Base-by-base conservation (phyloP, 2,329 filamentous ascomycete genomes). In the Lojkania enalia region DNA sequence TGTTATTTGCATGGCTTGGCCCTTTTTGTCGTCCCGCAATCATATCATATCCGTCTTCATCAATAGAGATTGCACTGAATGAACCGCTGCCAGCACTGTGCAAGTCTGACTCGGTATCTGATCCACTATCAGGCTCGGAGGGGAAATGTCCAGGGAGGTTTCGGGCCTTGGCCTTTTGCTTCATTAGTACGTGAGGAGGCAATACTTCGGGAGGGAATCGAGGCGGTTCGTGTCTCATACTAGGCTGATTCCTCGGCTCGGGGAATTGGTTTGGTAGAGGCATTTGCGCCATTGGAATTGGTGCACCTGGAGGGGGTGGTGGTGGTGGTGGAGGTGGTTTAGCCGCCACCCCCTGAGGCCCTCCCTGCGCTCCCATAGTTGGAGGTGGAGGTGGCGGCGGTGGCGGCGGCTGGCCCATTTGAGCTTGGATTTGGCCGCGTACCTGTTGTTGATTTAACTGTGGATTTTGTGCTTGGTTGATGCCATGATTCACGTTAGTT, bases 1-100 rank as follows among this genome's bases (percentile, higher is more conserved):
- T 20, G 19, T 39, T 40, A 41, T 32, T 36, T 44, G 31, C 38
- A 30, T 16, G 41, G 42, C 35, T 57, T 51, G 49, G 23, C 15
- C 42, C 48, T 14, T 41, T 42, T 14, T 44, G 20, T 6, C 46
- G 49, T 13, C 49, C 44, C 12, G 35, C 46, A 9, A 57, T 39
- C 27, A 52, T 36, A 5, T 38, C 41, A 36, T 61, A 64, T 6
- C 46, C 45, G 13, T 49, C 55, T 7, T 52, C 44, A 13, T 63
- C 60, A 14, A 63, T 49, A n/a, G 55, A 48, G 21, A 40, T 47
- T 16, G 47, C 48, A 14, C 42, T 52, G 18, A 51, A 36, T 13
- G 41, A 50, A n/a, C 48, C 50, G 25, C 53, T 55, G 11, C 44
- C 41, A 0, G 52, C 55, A 29, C 49, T 52, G 0, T 54, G 50